phyloP scores from a whole-genome alignment of 305 asterid species.

The Fraxinus albicans region DNA sequence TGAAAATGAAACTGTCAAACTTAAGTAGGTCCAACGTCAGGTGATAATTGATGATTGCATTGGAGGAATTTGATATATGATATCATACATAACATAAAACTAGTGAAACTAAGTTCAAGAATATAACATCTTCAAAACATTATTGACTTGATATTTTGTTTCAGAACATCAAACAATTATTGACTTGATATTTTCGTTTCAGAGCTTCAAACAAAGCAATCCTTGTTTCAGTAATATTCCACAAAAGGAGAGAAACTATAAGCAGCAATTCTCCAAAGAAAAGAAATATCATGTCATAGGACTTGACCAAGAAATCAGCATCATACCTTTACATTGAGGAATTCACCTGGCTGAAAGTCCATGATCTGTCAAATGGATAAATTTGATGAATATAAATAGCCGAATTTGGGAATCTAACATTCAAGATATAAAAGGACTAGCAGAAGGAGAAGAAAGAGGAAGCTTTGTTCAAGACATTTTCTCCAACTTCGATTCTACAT shows the following conservation, averaged over 20 bases:
- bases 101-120: not conserved
- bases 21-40: not conserved
- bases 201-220: not conserved
- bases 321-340: slow-evolving; percentile 88
- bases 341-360: slow-evolving; percentile 99
- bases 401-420: not conserved
- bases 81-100: not conserved
- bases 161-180: not conserved
- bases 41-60: not conserved
- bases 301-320: not conserved
- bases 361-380: slow-evolving; percentile 59
- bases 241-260: not conserved
- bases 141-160: not conserved
- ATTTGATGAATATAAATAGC: slow-evolving; percentile 1
- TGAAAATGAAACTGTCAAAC: not conserved
- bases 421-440: not conserved
- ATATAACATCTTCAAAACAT: not conserved
- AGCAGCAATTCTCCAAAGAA: not conserved
- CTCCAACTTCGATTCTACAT: not conserved
- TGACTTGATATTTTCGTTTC: not conserved
- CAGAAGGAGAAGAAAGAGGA: not conserved
- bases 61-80: not conserved
- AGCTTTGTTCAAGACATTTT: not conserved
- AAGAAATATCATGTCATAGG: not conserved
- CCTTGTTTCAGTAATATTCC: not conserved